Base-by-base conservation (phyloP, 768 basidiomycete genomes). In the Amylocystis lapponica region DNA sequence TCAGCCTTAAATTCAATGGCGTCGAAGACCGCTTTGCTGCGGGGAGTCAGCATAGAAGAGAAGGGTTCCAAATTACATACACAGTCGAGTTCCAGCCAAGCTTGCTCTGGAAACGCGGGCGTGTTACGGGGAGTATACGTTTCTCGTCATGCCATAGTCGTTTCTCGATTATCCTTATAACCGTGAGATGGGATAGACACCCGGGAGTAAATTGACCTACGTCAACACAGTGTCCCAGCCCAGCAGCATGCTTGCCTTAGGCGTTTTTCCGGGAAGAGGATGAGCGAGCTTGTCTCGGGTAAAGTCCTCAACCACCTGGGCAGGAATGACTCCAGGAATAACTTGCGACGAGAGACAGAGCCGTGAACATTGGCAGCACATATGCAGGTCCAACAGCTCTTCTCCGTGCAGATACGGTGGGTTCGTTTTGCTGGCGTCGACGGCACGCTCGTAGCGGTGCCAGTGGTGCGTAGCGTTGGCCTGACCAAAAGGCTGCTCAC, bases 351-450 rank as follows among this genome's bases (percentile, higher is more conserved):
- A 81, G 29, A 87, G 69, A 51, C 82, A 79, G 56, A 83, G 86
- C 49, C 83, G 63, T 19, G 80, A 81, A 60, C 89, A 92, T 56
- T 89, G 88, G 55, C 89, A 91, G 59, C 89, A 92, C 34, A 89
- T 67, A 55, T 85, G 91, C 22, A 90, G 69, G 60, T 91, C 86
- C 31, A 91, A 65, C 22, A 85, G 60, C 19, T 76, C 80, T 23
- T 64, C 58, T 44, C 70, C 64, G 26, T 69, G 70, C 42, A 71
- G 69, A 49, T 70, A 72, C 9, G 85, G 79, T 10, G 81, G 79
- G 12, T 74, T 77, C 17, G 91, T 72, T 49, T 75, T 76, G 35
- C 71, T 66, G n/a, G 83, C 71, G 55, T 87, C 83, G 23, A 89
- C 73, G 2, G 84, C 83, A 48, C 70, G 75, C 39, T 71, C 70